Base-by-base conservation (phyloP, 2,329 filamentous ascomycete species). In the Fusarium nelsonii region DNA sequence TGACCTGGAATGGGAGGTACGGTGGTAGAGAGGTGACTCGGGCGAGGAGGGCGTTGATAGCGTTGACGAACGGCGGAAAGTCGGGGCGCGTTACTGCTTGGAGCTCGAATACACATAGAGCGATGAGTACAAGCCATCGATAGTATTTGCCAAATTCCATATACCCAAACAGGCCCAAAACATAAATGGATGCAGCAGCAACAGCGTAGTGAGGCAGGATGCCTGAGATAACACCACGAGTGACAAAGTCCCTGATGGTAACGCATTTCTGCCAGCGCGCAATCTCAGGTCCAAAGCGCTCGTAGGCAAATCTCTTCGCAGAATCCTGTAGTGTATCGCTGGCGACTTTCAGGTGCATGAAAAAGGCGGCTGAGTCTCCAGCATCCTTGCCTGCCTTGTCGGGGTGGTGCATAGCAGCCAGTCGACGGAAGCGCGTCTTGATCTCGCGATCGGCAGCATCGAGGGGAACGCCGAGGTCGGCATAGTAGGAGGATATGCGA, bases 1-100 rank as follows among this genome's bases (percentile, higher is more conserved):
- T 86, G 71, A 92, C 83, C 80, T 99, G 94, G 77, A 96, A 99
- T 4, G 94, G 95, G 6, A 98, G 85, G 70, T 91, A 92, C 5
- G 91, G 87, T 5, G 87, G 82, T 57, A 88, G 85, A 9, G 73
- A 71, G 16, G 81, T 80, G 49, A 81, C 59, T 30, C 76, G 75
- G 1, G 76, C 70, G 14, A 85, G 73, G 37, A 81, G 28, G 7
- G 80, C 81, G 75, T 88, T 88, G 71, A 86, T 63, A 45, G 82
- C 45, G 9, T 78, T 77, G 39, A 86, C 79, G 67, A 85, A 60
- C 10, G 73, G 69, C 4, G 88, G 87, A 65, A 85, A 83, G 11
- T 76, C 73, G 2, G 88, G 86, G 4, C 88, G 81, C 41, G 87
- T 88, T 44, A 88, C 82, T 61, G 83, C 77, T 73, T 87, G 81